phyloP scores from a whole-genome alignment of 805 yeast species.

The Yamadazyma nakazawae region DNA sequence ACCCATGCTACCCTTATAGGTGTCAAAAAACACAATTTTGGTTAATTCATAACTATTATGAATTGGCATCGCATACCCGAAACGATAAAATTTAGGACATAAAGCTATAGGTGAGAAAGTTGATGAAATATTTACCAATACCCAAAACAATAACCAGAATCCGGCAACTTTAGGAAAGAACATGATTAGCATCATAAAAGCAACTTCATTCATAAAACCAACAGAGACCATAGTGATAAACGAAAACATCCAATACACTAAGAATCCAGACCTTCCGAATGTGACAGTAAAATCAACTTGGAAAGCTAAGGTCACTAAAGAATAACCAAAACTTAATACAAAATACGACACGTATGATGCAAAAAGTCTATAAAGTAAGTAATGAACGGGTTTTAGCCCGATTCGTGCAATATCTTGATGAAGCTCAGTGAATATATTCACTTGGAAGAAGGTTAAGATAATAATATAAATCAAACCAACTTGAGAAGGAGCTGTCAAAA shows the following conservation, averaged over 20 bases:
- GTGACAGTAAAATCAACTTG: constrained; percentile 57
- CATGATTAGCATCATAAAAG: constrained; percentile 50
- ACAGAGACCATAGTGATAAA: constrained; percentile 71
- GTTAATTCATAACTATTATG: constrained; percentile 61
- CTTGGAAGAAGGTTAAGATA: constrained; percentile 69
- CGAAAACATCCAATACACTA: constrained; percentile 69
- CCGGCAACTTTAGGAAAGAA: constrained; percentile 63
- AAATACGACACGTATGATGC: constrained; percentile 53
- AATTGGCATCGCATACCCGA: constrained; percentile 68
- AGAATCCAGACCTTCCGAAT: constrained; percentile 68
- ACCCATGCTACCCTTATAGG: constrained; percentile 57
- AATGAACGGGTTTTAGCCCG: constrained; percentile 42
- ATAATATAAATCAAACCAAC: constrained; percentile 73
- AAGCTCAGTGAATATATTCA: constrained; percentile 54
- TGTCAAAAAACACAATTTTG: constrained; percentile 55
- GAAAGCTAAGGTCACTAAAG: constrained; percentile 63
- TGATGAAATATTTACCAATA: constrained; percentile 64
- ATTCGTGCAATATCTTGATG: constrained; percentile 48
- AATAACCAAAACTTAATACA: constrained; percentile 54
- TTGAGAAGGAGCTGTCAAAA: constrained; percentile 63
- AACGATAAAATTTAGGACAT: constrained; percentile 54
- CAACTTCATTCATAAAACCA: constrained; percentile 71
- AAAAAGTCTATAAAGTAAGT: constrained; percentile 50
- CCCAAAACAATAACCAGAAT: constrained; percentile 71
- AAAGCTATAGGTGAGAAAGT: constrained; percentile 65